Evolutionary conservation across 2,329 filamentous ascomycete genomes (phyloP).

Genomic region (Chrysosporium queenslandicum): DNA sequence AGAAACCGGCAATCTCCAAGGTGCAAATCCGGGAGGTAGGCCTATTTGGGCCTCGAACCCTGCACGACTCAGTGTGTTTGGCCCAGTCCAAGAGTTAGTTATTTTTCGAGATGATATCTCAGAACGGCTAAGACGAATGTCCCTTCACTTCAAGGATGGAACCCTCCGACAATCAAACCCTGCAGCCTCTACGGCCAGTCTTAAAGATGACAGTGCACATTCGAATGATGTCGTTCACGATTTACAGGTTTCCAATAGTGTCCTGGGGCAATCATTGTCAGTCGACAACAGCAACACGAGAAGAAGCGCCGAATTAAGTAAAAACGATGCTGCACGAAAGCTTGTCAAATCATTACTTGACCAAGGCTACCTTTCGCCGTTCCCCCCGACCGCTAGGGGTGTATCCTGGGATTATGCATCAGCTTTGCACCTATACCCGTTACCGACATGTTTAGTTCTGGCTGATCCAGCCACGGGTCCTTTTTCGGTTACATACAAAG

Average conservation of each 20-base stretch:
- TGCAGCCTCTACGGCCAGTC: neutral
- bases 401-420: conserved; percentile 81
- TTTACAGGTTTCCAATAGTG: neutral
- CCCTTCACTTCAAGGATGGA: conserved; percentile 39
- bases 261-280: neutral
- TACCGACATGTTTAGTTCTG: conserved; percentile 74
- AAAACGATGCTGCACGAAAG: conserved; percentile 51
- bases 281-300: neutral
- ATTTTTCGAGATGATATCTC: conserved; percentile 81
- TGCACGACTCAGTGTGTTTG: conserved; percentile 70
- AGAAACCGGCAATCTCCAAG: conserved; percentile 40
- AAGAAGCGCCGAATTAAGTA: conserved; percentile 8
- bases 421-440: conserved; percentile 70
- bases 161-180: neutral
- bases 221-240: neutral
- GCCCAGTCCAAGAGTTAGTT: conserved; percentile 75
- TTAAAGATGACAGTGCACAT: neutral
- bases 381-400: conserved; percentile 66
- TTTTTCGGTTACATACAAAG: conserved; percentile 86
- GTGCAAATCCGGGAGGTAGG: conserved; percentile 48
- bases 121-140: conserved; percentile 63
- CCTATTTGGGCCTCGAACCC: conserved; percentile 87
- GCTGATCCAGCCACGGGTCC: conserved; percentile 71
- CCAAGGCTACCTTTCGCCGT: conserved; percentile 80
- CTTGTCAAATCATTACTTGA: conserved; percentile 87